Evolutionary conservation across 345 rosid genomes (phyloP).

Genomic region (Camelina laxa): DNA sequence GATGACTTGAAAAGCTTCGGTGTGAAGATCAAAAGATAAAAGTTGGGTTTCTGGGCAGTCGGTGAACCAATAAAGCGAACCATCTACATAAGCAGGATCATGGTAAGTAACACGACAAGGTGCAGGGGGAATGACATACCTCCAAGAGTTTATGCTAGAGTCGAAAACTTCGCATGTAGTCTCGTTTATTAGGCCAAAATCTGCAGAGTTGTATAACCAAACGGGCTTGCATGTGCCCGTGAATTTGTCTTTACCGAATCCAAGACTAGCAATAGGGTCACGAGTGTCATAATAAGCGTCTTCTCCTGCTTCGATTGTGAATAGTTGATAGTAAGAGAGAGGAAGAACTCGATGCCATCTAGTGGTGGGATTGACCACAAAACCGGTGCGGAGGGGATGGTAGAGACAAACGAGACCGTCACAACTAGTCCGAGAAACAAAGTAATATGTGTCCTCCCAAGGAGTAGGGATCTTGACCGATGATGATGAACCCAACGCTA

Average conservation of each 20-base stretch:
- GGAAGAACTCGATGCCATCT: no score
- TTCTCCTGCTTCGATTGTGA: no score
- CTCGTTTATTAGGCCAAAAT: background rate
- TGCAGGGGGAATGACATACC: background rate
- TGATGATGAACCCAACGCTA: no score
- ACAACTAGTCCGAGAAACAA: no score
- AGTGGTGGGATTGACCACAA: no score
- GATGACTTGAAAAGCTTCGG: background rate
- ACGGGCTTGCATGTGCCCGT: background rate
- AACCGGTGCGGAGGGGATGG: no score
- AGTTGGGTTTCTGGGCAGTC: background rate
- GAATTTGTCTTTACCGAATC: conserved; percentile 3
- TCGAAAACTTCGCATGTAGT: conserved; percentile 6
- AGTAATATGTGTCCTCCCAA: no score
- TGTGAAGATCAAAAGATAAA: background rate
- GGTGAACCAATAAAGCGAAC: background rate
- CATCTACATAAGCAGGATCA: background rate
- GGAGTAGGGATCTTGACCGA: no score
- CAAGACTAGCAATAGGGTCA: background rate
- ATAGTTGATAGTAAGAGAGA: no score
- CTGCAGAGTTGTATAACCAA: background rate
- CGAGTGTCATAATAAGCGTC: no score
- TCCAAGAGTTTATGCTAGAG: background rate
- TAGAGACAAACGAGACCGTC: no score
- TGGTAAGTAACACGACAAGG: background rate